A percentile compares a stretch with the other conserved stretches of the same genome.
phyloP scores from a whole-genome alignment of 768 basidiomycete genomes.

The Nidula microcarpa region DNA sequence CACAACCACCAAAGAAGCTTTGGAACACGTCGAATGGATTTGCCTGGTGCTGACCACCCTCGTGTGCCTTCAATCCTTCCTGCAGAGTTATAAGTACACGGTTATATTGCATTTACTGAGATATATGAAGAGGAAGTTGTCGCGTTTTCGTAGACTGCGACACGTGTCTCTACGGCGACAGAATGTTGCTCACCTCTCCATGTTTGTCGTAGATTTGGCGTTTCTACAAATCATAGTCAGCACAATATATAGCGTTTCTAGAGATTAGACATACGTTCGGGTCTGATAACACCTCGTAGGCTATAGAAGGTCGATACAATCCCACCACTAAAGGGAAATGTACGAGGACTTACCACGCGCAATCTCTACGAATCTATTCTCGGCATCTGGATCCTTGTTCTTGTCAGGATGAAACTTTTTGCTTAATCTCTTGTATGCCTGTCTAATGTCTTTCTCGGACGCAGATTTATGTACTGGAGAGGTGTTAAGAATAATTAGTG shows the following conservation, averaged over 20 bases:
- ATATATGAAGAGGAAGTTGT: no score
- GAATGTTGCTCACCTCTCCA: conserved; percentile 79
- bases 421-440: conserved; percentile 88
- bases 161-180: no score
- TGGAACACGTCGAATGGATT: conserved; percentile 97
- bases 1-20: conserved; percentile 86
- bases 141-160: no score
- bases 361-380: conserved; percentile 87
- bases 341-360: conserved; percentile 63
- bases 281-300: conserved; percentile 95
- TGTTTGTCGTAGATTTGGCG: conserved; percentile 90
- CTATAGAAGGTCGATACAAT: conserved; percentile 29
- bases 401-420: conserved; percentile 94
- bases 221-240: conserved; percentile 50
- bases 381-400: conserved; percentile 80
- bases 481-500: conserved; percentile 7
- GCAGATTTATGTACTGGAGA: conserved; percentile 65
- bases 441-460: conserved; percentile 84
- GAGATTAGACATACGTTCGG: conserved; percentile 64
- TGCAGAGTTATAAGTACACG: conserved; percentile 24
- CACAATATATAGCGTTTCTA: not conserved
- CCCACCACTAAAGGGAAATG: not conserved
- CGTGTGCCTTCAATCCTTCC: conserved; percentile 91
- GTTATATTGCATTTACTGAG: conserved; percentile 4
- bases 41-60: conserved; percentile 75